Conservation (phyloP, 164 flowering plant genomes). For the Vitis labrusca region DNA sequence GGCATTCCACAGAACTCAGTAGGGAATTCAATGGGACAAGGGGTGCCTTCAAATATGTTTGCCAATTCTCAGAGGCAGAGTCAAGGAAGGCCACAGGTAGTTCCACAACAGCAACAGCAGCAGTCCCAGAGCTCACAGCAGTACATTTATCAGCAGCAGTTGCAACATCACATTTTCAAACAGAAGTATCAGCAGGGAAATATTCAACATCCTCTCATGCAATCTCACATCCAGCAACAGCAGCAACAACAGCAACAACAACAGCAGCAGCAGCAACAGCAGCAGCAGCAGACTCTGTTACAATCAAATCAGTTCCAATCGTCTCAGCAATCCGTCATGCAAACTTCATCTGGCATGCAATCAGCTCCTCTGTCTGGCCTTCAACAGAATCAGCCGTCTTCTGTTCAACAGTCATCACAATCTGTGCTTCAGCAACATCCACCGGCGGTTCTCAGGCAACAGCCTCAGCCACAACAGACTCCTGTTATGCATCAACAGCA, state of each 20-base stretch:
- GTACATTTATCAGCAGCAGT: slow-evolving; percentile 52
- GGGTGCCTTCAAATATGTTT: slow-evolving; percentile 52
- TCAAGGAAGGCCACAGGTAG: slow-evolving; percentile 66
- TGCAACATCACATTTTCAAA: slow-evolving; percentile 38
- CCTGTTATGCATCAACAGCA: slow-evolving; percentile 65
- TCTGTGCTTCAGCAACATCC: slow-evolving; percentile 67
- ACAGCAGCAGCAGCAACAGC: slow-evolving; percentile 46
- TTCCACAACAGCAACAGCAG: slow-evolving; percentile 49
- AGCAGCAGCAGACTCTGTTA: slow-evolving; percentile 46
- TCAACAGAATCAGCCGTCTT: slow-evolving; percentile 67
- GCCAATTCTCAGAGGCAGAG: slow-evolving; percentile 66
- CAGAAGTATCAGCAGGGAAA: slow-evolving; percentile 55
- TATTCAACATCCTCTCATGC: slow-evolving; percentile 47
- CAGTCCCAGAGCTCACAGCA: slow-evolving; percentile 54
- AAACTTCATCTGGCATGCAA: slow-evolving; percentile 53
- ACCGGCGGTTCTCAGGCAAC: slow-evolving; percentile 65
- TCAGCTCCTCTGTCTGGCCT: slow-evolving; percentile 42
- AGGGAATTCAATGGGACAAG: slow-evolving; percentile 64
- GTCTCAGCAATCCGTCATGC: slow-evolving; percentile 62
- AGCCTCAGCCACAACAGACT: slow-evolving; percentile 56
- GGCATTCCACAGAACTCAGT: slow-evolving; percentile 50
- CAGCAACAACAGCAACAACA: slow-evolving; percentile 52
- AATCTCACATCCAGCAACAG: slow-evolving; percentile 70
- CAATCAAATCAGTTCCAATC: slow-evolving; percentile 67
- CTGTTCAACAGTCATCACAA: slow-evolving; percentile 55